A percentile compares a stretch with the other conserved stretches of the same genome.
Conservation (phyloP, 306 rosid species). For the Canavalia ensiformis region DNA sequence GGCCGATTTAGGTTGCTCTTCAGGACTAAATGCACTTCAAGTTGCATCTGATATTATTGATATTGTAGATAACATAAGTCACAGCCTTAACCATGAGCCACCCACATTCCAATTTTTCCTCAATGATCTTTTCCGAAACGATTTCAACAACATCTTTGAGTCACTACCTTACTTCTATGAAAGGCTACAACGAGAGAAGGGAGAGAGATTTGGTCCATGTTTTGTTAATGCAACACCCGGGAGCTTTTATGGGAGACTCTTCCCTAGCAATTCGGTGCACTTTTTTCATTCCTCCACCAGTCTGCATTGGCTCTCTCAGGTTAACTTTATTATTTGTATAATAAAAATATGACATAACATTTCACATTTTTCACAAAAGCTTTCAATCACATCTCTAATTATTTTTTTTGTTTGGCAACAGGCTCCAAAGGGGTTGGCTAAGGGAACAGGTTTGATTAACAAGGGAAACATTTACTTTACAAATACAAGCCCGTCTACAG, state of each 20-base stretch:
- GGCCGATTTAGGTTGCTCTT: slow-evolving; percentile 65
- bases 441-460: slow-evolving; percentile 30
- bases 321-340: background rate
- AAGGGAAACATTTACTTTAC: slow-evolving; percentile 48
- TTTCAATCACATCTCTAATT: background rate
- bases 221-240: slow-evolving; percentile 62
- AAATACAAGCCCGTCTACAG: slow-evolving; percentile 50
- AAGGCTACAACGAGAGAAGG: slow-evolving; percentile 16
- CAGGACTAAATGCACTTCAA: slow-evolving; percentile 51
- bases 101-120: slow-evolving; percentile 40
- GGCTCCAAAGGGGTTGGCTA: slow-evolving; percentile 42
- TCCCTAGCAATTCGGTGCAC: slow-evolving; percentile 52
- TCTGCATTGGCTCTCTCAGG: slow-evolving; percentile 64
- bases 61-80: background rate
- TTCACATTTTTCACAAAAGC: background rate
- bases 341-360: background rate
- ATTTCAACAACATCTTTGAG: slow-evolving; percentile 51
- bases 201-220: slow-evolving; percentile 44
- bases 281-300: slow-evolving; percentile 60
- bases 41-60: background rate
- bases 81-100: background rate
- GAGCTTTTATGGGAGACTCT: slow-evolving; percentile 68
- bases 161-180: slow-evolving; percentile 50
- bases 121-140: slow-evolving; percentile 43
- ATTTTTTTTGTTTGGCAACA: background rate